Percentiles rank a stretch among this genome's conserved stretches.
These are phyloP conservation scores for Trypanosoma congolense DNA, from an alignment of 208 protist genomes.

Conservation along the genomic window DNA sequence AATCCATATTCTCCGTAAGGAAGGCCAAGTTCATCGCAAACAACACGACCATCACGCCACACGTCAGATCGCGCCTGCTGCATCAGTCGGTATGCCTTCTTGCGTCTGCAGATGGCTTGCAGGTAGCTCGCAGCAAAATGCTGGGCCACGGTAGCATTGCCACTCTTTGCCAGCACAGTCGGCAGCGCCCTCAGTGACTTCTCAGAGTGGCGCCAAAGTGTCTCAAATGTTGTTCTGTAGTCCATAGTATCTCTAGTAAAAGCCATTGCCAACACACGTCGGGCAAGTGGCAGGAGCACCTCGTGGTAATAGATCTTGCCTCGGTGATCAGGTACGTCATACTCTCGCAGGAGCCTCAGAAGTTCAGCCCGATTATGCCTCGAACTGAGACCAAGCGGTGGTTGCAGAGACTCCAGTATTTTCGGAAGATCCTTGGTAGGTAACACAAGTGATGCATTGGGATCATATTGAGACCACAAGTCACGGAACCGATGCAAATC, in stretches of 20 bases:
- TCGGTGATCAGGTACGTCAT: conserved; percentile 80
- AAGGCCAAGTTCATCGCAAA: conserved; percentile 50
- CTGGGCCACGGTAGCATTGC: conserved; percentile 54
- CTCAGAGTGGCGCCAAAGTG: conserved; percentile 72
- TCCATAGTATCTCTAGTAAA: conserved; percentile 52
- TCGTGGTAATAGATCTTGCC: conserved; percentile 86
- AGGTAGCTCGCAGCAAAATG: conserved; percentile 80
- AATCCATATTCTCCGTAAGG: conserved; percentile 69
- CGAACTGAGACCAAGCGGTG: conserved; percentile 75
- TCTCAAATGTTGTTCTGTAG: conserved; percentile 43
- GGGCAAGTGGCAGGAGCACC: conserved; percentile 75
- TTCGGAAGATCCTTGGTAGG: conserved; percentile 47
- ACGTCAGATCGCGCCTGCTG: conserved; percentile 39
- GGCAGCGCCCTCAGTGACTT: conserved; percentile 39
- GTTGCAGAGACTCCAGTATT: conserved; percentile 74
- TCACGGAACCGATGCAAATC: conserved; percentile 75
- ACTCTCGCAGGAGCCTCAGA: conserved; percentile 74
- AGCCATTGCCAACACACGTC: conserved; percentile 77
- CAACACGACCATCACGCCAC: conserved; percentile 55
- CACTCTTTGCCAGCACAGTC: conserved; percentile 16
- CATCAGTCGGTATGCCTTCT: conserved; percentile 52
- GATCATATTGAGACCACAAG: conserved; percentile 70
- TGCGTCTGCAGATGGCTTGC: conserved; percentile 79
- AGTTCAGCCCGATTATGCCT: conserved; percentile 72
- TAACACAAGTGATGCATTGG: conserved; percentile 69